phyloP scores from a whole-genome alignment of 2,329 filamentous ascomycete species.

The Calonectria pseudoturangicola region DNA sequence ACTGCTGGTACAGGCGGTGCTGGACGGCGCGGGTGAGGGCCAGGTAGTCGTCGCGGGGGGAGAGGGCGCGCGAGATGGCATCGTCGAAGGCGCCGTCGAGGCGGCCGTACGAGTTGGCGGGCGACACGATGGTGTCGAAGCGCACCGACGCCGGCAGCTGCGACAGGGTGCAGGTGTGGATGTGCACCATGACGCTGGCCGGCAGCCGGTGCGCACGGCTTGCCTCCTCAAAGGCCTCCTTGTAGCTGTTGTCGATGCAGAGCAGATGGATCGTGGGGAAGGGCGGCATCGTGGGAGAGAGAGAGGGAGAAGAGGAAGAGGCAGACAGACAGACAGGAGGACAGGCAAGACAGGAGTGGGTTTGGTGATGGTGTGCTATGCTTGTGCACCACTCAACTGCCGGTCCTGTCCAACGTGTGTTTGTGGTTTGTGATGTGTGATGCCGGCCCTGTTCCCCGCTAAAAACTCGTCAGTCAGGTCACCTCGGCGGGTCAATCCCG shows the following conservation, averaged over 20 bases:
- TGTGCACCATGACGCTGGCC: constrained; percentile 51
- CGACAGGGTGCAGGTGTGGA: constrained; percentile 63
- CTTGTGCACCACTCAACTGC: no score
- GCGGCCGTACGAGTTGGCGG: constrained; percentile 71
- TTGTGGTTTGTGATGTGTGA: no score
- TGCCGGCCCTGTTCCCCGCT: no score
- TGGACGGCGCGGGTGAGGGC: constrained; percentile 68
- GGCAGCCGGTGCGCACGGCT: constrained; percentile 49
- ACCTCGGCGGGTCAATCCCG: no score
- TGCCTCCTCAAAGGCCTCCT: constrained; percentile 28
- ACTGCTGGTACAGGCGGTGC: constrained; percentile 66
- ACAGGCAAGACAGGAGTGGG: no score
- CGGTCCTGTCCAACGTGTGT: no score
- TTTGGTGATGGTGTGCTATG: no score
- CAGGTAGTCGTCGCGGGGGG: constrained; percentile 63
- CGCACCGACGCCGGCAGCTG: constrained; percentile 58
- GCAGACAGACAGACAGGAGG: no score
- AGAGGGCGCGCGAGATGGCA: constrained; percentile 48
- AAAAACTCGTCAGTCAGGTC: no score
- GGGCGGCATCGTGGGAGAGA: neutral
- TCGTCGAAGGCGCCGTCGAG: constrained; percentile 74
- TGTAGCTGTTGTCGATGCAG: constrained; percentile 31
- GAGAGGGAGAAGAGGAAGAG: no score
- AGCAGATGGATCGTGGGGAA: constrained; percentile 37
- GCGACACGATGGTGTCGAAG: constrained; percentile 71